Conservation (phyloP, 2,329 filamentous ascomycete species). For the Penicillium verrucosum region DNA sequence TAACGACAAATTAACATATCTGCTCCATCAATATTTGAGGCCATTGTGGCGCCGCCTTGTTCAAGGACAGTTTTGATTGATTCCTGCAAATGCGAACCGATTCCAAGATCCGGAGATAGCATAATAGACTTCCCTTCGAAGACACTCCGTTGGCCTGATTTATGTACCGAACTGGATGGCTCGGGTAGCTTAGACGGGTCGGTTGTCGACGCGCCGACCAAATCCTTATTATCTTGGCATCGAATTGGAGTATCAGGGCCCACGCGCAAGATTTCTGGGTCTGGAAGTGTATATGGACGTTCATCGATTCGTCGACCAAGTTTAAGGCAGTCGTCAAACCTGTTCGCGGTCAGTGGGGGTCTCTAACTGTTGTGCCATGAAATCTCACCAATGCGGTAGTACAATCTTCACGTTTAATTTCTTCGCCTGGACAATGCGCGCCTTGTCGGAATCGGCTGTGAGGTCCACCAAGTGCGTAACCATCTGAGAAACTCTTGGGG, state of each 20-base stretch:
- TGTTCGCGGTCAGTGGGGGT: constrained; percentile 37
- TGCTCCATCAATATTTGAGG: constrained; percentile 63
- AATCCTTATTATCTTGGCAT: constrained; percentile 57
- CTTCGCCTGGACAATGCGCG: constrained; percentile 57
- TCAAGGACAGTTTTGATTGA: constrained; percentile 70
- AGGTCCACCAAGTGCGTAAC: constrained; percentile 90
- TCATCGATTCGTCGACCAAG: constrained; percentile 90
- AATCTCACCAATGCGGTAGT: constrained; percentile 77
- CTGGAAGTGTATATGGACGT: constrained; percentile 75
- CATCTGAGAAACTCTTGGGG: constrained; percentile 64
- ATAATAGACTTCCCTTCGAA: constrained; percentile 76
- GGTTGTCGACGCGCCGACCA: constrained; percentile 65
- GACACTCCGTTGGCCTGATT: constrained; percentile 59
- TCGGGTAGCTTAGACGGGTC: constrained; percentile 43
- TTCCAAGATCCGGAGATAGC: constrained; percentile 69
- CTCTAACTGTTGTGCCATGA: not conserved
- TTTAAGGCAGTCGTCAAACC: constrained; percentile 96
- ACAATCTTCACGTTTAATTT: constrained; percentile 75
- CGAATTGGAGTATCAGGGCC: constrained; percentile 55
- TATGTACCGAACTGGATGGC: constrained; percentile 26
- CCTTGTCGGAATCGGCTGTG: constrained; percentile 68
- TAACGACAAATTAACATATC: constrained; percentile 86
- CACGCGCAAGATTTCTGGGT: constrained; percentile 74
- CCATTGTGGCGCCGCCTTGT: constrained; percentile 68
- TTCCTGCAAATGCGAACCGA: constrained; percentile 63